Evolutionary conservation across 163 green algal species (phyloP), one percentile per base, ranked within the genome.

Genomic region (Smithsoniella earleae): DNA sequence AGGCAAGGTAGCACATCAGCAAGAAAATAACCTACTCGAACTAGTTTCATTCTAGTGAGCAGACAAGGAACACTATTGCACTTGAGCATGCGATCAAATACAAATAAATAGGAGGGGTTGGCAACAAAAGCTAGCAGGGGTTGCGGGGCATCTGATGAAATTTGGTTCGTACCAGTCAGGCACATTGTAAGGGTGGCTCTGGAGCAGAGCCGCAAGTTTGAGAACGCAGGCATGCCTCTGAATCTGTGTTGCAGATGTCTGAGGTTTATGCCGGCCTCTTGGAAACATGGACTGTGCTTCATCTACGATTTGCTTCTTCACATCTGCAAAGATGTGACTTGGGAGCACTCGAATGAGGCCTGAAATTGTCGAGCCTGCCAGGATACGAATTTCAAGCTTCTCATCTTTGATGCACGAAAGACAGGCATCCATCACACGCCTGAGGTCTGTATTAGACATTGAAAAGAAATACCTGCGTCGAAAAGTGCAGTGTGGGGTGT

Each of bases 371-470:
- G 6, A n/a, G 31, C 58, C 20, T 13, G 58, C 58, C 16, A 69
- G 58, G n/a, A 18, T 34, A n/a, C 58, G 58, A 36, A 69, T 69
- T 34, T 69, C 58, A 18, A 69, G 27, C 58, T 69, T 69, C 4
- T 69, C 58, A 13, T 69, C 58, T 13, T 38, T 30, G 8, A 69
- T 30, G 58, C 58, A 38, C 6, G 1, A 16, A 36, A 45, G 30
- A 36, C 20, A 34, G 16, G 58, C 58, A 36, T 33, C 27, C 58
- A 69, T 16, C n/a, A 69, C 30, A 30, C 5, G 6, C 25, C 43
- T 18, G 1, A 69, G 58, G 27, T 69, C n/a, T 16, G 31, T 34
- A 2, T 30, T 30, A n/a, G 27, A n/a, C 25, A 69, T n/a, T 4
- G 58, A n/a, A 43, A 69, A 69, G 25, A 69, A 69, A 36, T 69